phyloP scores from a whole-genome alignment of 164 flowering plant genomes.

The Vitis rotundifolia region DNA sequence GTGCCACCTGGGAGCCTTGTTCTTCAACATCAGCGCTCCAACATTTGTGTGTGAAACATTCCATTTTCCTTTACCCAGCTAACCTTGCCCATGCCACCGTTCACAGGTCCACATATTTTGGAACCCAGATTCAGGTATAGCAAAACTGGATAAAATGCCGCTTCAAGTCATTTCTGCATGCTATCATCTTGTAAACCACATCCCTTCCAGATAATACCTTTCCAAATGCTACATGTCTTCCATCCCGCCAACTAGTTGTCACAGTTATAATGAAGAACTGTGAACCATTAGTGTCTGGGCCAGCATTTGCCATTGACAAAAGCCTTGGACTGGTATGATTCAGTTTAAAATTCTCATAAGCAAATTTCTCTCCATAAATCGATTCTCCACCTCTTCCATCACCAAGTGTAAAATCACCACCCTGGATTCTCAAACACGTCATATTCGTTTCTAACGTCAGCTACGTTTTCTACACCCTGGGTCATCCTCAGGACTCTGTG shows the following conservation, averaged over 20 bases:
- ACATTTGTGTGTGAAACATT: constrained; percentile 37
- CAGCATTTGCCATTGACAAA: constrained; percentile 97
- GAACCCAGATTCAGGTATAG: no score
- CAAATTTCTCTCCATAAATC: constrained; percentile 85
- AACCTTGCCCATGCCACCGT: constrained; percentile 95
- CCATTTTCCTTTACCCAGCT: constrained; percentile 89
- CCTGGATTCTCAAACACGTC: constrained; percentile 56
- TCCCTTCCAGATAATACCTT: no score
- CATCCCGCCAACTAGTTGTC: no score
- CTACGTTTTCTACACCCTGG: no score
- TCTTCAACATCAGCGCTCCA: constrained; percentile 51
- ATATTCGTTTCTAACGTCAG: no score
- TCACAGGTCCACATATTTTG: constrained; percentile 22
- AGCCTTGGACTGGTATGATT: constrained; percentile 88
- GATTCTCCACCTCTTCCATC: constrained; percentile 98
- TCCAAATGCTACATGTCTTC: no score
- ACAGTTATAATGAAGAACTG: constrained; percentile 82
- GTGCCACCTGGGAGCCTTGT: no score
- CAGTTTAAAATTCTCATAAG: constrained; percentile 92
- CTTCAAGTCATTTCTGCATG: no score
- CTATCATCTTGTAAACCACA: no score
- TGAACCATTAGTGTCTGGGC: constrained; percentile 86
- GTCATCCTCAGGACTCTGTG: no score
- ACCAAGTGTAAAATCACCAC: constrained; percentile 89
- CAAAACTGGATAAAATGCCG: no score